Evolutionary conservation across 805 yeast genomes (phyloP).

Genomic region (Spathaspora boniae): DNA sequence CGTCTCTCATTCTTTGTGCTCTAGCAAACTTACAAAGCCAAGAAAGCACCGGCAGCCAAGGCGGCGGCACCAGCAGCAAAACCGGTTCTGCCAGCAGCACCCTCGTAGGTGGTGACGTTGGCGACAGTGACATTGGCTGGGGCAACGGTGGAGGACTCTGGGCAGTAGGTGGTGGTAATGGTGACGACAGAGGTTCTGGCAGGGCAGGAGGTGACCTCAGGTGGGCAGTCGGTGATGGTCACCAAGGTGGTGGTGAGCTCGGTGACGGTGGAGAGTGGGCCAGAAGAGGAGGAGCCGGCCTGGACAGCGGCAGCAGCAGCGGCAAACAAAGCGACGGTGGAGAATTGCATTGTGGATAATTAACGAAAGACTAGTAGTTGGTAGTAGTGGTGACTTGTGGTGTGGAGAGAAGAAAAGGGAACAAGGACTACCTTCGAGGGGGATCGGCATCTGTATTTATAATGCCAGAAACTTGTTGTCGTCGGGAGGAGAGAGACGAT

Average conservation of each 20-base stretch:
- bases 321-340: slow-evolving; percentile 34
- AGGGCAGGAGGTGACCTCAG: slow-evolving; percentile 37
- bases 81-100: slow-evolving; percentile 33
- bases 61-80: slow-evolving; percentile 46
- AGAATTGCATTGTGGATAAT: slow-evolving; percentile 38
- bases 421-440: too few relatives aligned
- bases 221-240: slow-evolving; percentile 52
- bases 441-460: too few relatives aligned
- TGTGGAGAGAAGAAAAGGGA: slow-evolving; percentile 12
- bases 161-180: slow-evolving; percentile 8
- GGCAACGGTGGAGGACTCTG: slow-evolving; percentile 23
- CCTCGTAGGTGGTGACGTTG: slow-evolving; percentile 37
- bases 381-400: slow-evolving; percentile 12
- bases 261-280: slow-evolving; percentile 27
- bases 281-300: slow-evolving; percentile 28
- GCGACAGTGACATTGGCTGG: slow-evolving; percentile 32
- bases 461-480: too few relatives aligned
- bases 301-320: slow-evolving; percentile 30
- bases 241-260: slow-evolving; percentile 29
- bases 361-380: slow-evolving; percentile 36
- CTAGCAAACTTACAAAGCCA: slow-evolving; percentile 50
- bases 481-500: too few relatives aligned
- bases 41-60: slow-evolving; percentile 49
- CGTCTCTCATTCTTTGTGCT: too few relatives aligned
- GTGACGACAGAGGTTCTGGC: too few relatives aligned